Conservation (phyloP, 345 rosid genomes). For the Brassica carinata region DNA sequence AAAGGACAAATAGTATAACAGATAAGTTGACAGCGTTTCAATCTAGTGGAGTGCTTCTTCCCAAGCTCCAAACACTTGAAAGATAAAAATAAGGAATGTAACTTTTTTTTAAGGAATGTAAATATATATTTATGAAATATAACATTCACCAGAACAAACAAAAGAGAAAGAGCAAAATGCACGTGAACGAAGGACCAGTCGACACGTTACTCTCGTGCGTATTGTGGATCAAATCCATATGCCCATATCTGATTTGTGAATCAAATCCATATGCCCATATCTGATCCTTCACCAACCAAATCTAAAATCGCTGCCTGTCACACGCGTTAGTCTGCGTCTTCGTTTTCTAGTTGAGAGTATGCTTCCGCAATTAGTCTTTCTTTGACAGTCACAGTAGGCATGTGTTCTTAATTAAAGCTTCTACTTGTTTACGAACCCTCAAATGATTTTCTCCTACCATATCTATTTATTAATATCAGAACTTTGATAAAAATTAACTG, state of each 20-base stretch:
- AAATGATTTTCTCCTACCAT: background rate
- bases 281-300: conserved; percentile 4
- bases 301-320: background rate
- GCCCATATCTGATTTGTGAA: background rate
- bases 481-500: background rate
- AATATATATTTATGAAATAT: background rate
- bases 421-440: background rate
- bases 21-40: background rate
- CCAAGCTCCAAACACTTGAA: background rate
- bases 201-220: conserved; percentile 9
- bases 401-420: background rate
- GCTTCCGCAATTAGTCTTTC: background rate
- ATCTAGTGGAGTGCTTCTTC: background rate
- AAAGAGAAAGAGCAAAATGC: conserved; percentile 4
- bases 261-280: background rate
- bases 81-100: background rate
- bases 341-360: background rate
- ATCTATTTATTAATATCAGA: background rate
- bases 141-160: background rate
- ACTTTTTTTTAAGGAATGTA: background rate
- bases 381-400: background rate
- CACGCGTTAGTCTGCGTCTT: background rate
- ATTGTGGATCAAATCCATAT: background rate
- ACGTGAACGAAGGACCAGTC: background rate
- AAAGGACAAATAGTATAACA: background rate